phyloP scores from a whole-genome alignment of 2,329 filamentous ascomycete genomes.

The Trichoderma atrobrunneum region DNA sequence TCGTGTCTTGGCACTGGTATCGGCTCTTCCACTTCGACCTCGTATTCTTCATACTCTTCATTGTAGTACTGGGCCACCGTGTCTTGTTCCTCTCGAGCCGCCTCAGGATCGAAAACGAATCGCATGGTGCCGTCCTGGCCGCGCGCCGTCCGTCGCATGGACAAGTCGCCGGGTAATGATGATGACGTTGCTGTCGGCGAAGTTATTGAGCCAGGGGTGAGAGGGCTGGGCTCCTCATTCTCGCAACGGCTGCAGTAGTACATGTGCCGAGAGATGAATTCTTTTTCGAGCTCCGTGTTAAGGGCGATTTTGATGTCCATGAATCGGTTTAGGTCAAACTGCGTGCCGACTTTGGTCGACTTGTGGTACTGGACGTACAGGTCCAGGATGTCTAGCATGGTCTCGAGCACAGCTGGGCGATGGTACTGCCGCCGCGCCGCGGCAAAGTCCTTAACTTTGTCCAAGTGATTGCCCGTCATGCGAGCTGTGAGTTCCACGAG shows the following conservation, averaged over 20 bases:
- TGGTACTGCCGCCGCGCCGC: slow-evolving; percentile 46
- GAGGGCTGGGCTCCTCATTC: slow-evolving; percentile 34
- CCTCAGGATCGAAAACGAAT: slow-evolving; percentile 81
- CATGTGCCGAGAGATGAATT: slow-evolving; percentile 61
- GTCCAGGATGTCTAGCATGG: slow-evolving; percentile 84
- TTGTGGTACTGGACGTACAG: slow-evolving; percentile 83
- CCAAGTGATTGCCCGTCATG: slow-evolving; percentile 56
- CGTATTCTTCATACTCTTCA: slow-evolving; percentile 73
- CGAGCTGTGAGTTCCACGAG: slow-evolving; percentile 77
- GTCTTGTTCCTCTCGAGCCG: slow-evolving; percentile 68
- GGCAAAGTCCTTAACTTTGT: slow-evolving; percentile 49
- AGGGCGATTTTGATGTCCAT: slow-evolving; percentile 83
- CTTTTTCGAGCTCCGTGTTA: slow-evolving; percentile 73
- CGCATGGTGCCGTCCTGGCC: slow-evolving; percentile 72
- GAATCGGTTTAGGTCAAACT: slow-evolving; percentile 72
- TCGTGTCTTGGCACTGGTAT: slow-evolving; percentile 35
- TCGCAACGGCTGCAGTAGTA: slow-evolving; percentile 56
- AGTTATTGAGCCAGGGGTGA: slow-evolving; percentile 26
- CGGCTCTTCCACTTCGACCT: slow-evolving; percentile 71
- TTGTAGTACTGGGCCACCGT: slow-evolving; percentile 67
- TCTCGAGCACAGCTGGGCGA: slow-evolving; percentile 62
- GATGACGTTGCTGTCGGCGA: slow-evolving; percentile 40
- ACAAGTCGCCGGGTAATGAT: slow-evolving; percentile 37
- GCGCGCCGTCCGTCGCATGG: slow-evolving; percentile 35
- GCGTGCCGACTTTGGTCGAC: slow-evolving; percentile 69